Evolutionary conservation across 305 asterid genomes (phyloP).

Genomic region (Fraxinus sp.): DNA sequence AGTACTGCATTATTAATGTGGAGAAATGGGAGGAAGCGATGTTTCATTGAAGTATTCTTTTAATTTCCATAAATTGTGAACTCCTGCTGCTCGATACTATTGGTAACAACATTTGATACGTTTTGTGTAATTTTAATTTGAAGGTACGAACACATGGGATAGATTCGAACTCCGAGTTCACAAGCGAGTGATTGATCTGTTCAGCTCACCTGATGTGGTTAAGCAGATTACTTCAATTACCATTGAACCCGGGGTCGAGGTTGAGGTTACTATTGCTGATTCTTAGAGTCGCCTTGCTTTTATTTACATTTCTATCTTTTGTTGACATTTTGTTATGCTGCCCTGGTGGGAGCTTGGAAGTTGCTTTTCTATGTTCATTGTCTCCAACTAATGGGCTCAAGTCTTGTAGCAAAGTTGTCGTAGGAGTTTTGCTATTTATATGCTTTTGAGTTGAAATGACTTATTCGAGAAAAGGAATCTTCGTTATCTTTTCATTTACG

Average conservation of each 20-base stretch:
- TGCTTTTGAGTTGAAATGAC: neutral
- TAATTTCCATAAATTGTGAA: neutral
- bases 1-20: neutral
- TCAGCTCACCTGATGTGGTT: constrained; percentile 85
- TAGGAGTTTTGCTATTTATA: neutral
- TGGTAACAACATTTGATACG: neutral
- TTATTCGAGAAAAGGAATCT: neutral
- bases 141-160: constrained; percentile 83
- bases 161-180: constrained; percentile 84
- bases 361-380: neutral
- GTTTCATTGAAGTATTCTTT: neutral
- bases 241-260: constrained; percentile 91
- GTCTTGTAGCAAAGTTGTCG: neutral
- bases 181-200: constrained; percentile 89
- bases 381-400: neutral
- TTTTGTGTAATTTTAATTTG: neutral
- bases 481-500: neutral
- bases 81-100: neutral
- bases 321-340: constrained; percentile 24
- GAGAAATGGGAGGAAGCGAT: neutral
- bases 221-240: constrained; percentile 89
- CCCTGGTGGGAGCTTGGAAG: constrained; percentile 10
- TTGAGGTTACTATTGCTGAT: constrained; percentile 89
- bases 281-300: constrained; percentile 40
- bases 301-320: constrained; percentile 15